Percentiles rank a stretch among this genome's conserved stretches.
Evolutionary conservation across 2,329 filamentous ascomycete genomes (phyloP).

Genomic region (Trichoderma gracile): DNA sequence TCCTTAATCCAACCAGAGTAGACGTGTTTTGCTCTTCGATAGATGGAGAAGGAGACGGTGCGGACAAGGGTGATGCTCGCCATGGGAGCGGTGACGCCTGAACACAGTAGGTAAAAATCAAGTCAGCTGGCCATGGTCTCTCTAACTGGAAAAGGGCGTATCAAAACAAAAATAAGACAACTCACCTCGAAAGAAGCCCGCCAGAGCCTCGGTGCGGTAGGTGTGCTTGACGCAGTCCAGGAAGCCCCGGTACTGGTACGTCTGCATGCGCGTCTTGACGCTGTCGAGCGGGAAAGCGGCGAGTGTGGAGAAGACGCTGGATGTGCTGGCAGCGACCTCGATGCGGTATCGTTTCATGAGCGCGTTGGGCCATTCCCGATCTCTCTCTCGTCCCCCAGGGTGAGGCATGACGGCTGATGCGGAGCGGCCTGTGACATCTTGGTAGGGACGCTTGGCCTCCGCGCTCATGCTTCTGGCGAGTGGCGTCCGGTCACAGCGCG

Average conservation of each 20-base stretch:
- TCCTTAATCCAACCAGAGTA: constrained; percentile 70
- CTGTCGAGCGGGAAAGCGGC: constrained; percentile 85
- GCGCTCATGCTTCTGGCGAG: constrained; percentile 41
- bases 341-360: constrained; percentile 76
- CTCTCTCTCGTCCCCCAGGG: constrained; percentile 31
- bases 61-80: constrained; percentile 75
- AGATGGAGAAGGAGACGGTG: constrained; percentile 77
- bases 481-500: constrained; percentile 33
- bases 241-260: constrained; percentile 76
- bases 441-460: constrained; percentile 41
- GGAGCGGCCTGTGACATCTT: constrained; percentile 43
- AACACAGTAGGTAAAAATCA: neutral
- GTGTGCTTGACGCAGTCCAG: constrained; percentile 73
- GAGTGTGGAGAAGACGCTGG: constrained; percentile 76
- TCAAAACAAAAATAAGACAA: neutral
- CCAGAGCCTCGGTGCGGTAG: constrained; percentile 70
- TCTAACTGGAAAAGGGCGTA: too few relatives aligned
- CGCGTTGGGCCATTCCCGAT: constrained; percentile 39
- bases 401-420: constrained; percentile 37
- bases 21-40: constrained; percentile 73
- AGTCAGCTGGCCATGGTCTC: neutral
- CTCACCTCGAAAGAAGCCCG: constrained; percentile 79
- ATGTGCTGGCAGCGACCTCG: constrained; percentile 75
- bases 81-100: constrained; percentile 78
- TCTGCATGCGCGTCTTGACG: constrained; percentile 88